phyloP scores from a whole-genome alignment of 768 basidiomycete genomes.

The Phylloporus rhodoxanthus region DNA sequence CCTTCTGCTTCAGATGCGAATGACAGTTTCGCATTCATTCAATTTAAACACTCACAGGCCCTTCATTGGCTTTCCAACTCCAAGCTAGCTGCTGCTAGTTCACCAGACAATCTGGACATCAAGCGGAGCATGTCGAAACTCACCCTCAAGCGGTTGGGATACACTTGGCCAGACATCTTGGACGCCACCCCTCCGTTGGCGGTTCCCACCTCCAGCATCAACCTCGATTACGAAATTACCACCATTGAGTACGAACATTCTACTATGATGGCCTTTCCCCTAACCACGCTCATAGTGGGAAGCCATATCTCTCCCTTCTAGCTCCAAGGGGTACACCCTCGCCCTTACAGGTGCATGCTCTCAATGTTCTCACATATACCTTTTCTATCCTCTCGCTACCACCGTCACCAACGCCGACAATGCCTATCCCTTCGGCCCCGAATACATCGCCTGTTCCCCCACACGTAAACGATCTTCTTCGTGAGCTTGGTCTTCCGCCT shows the following conservation, averaged over 20 bases:
- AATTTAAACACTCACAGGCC: slow-evolving; percentile 22
- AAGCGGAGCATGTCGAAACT: slow-evolving; percentile 21
- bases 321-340: slow-evolving; percentile 46
- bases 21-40: slow-evolving; percentile 16
- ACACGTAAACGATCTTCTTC: slow-evolving; percentile 56
- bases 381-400: slow-evolving; percentile 55
- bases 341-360: slow-evolving; percentile 55
- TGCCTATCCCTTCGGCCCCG: slow-evolving; percentile 25
- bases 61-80: slow-evolving; percentile 22
- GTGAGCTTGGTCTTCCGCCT: slow-evolving; percentile 57
- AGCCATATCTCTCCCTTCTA: slow-evolving; percentile 48
- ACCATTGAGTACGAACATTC: slow-evolving; percentile 17
- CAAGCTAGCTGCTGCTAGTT: slow-evolving; percentile 11
- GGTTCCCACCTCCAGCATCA: slow-evolving; percentile 12
- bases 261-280: neutral
- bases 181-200: slow-evolving; percentile 32
- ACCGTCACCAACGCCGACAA: slow-evolving; percentile 34
- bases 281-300: slow-evolving; percentile 17
- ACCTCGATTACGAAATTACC: slow-evolving; percentile 30
- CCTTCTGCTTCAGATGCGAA: neutral
- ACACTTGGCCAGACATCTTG: slow-evolving; percentile 39
- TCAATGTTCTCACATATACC: slow-evolving; percentile 30
- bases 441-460: slow-evolving; percentile 33
- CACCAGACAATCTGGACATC: slow-evolving; percentile 9
- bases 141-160: slow-evolving; percentile 32